A percentile compares a stretch with the other conserved stretches of the same genome.
These are phyloP conservation scores for Micractinium sp. DNA, from an alignment of 139 green algal genomes.

Conservation along the genomic window DNA sequence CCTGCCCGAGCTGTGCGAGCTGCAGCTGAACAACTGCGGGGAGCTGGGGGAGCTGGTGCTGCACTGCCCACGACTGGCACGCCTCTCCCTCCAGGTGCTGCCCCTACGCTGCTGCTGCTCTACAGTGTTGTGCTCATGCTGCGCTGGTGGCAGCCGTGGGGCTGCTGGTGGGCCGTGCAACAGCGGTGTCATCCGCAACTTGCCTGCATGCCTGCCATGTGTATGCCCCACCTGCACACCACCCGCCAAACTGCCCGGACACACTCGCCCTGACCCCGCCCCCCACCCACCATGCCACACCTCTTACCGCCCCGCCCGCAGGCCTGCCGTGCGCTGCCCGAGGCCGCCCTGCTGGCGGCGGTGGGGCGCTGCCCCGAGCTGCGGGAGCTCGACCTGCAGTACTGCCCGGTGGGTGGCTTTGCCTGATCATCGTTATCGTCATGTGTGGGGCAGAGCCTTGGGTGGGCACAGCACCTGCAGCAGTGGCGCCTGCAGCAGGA, in stretches of 20 bases:
- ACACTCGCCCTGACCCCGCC: too few relatives aligned
- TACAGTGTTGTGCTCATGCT: not conserved
- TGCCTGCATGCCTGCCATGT: not conserved
- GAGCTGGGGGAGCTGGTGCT: constrained; percentile 60
- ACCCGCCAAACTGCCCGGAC: too few relatives aligned
- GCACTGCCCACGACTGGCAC: constrained; percentile 55
- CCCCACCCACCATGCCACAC: not conserved
- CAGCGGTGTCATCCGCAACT: too few relatives aligned
- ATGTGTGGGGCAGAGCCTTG: not conserved
- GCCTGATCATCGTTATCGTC: not conserved
- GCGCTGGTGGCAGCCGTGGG: not conserved
- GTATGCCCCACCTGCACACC: not conserved
- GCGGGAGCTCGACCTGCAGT: constrained; percentile 31
- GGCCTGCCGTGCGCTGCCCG: constrained; percentile 4
- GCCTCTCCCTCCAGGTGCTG: constrained; percentile 4
- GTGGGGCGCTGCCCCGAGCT: not conserved
- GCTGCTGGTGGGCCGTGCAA: not conserved
- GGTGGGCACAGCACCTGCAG: too few relatives aligned
- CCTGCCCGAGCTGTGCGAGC: constrained; percentile 49
- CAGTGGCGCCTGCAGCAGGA: too few relatives aligned
- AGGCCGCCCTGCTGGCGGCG: not conserved
- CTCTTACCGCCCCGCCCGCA: not conserved
- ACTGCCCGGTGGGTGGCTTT: constrained; percentile 18
- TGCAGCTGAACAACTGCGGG: constrained; percentile 64
- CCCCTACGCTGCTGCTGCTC: too few relatives aligned